Evolutionary conservation across 129 eudicot species (phyloP).

Genomic region (Calendula officinalis): DNA sequence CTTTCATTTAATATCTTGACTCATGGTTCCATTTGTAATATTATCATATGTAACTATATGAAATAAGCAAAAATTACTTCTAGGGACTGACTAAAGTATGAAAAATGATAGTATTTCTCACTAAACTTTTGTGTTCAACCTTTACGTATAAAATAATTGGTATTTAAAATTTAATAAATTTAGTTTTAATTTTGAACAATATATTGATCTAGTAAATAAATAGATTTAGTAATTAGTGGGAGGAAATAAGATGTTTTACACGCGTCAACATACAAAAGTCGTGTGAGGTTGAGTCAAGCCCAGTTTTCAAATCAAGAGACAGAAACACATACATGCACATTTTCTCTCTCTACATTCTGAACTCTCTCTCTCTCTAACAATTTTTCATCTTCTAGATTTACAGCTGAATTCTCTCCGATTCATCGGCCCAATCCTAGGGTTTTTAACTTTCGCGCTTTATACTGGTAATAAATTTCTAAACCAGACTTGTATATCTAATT

Average conservation of each 20-base stretch:
- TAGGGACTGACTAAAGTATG: too few relatives aligned
- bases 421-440: constrained; percentile 35
- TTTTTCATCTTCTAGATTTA: constrained; percentile 21
- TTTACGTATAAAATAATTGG: too few relatives aligned
- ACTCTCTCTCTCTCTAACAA: constrained; percentile 17
- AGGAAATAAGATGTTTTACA: constrained; percentile 27
- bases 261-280: constrained; percentile 36
- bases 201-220: too few relatives aligned
- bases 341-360: constrained; percentile 5
- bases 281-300: constrained; percentile 31
- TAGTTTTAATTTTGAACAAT: too few relatives aligned
- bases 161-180: too few relatives aligned
- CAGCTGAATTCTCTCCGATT: constrained; percentile 41
- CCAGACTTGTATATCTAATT: not conserved
- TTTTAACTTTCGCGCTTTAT: constrained; percentile 16
- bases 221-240: too few relatives aligned
- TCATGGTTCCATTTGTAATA: too few relatives aligned
- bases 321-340: not conserved
- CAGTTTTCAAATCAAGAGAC: constrained; percentile 36
- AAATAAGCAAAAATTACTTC: too few relatives aligned
- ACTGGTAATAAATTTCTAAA: constrained; percentile 19
- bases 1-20: too few relatives aligned
- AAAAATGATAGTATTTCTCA: too few relatives aligned
- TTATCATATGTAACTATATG: too few relatives aligned
- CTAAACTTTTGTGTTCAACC: too few relatives aligned